phyloP scores from a whole-genome alignment of 2,329 filamentous ascomycete species.

The Lasiodiplodia gonubiensis region DNA sequence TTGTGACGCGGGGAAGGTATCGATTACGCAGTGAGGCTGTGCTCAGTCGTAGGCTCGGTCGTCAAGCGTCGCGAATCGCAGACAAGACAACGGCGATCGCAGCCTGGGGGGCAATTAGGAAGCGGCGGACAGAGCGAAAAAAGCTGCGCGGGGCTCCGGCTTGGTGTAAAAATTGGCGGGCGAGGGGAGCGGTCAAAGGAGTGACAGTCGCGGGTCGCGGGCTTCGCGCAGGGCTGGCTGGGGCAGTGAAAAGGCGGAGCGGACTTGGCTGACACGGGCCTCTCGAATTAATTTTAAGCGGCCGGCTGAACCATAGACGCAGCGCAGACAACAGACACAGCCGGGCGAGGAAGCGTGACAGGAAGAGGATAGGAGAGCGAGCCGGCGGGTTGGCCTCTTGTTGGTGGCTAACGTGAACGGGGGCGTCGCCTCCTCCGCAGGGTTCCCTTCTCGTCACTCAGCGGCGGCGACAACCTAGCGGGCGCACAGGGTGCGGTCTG shows the following conservation, averaged over 20 bases:
- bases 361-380: neutral
- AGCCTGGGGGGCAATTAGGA: neutral
- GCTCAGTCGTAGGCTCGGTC: slow-evolving; percentile 13
- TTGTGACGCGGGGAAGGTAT: slow-evolving; percentile 14
- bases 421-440: neutral
- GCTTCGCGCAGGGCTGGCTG: slow-evolving; percentile 23
- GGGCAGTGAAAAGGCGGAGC: slow-evolving; percentile 26
- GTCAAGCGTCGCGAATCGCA: slow-evolving; percentile 8
- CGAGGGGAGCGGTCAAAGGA: slow-evolving; percentile 20
- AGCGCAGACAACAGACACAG: neutral
- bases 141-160: neutral
- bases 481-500: neutral
- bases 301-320: neutral
- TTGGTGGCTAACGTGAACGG: neutral
- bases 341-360: slow-evolving; percentile 5
- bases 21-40: slow-evolving; percentile 13
- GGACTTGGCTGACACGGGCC: slow-evolving; percentile 19
- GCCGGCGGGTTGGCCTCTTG: neutral
- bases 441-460: slow-evolving; percentile 16
- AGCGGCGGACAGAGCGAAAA: neutral
- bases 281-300: slow-evolving; percentile 14
- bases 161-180: slow-evolving; percentile 2
- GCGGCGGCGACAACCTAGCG: slow-evolving; percentile 4
- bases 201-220: slow-evolving; percentile 16
- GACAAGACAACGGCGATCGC: neutral